Evolutionary conservation across 2,329 filamentous ascomycete species (phyloP).

Genomic region (Penicillium hesseltinei): DNA sequence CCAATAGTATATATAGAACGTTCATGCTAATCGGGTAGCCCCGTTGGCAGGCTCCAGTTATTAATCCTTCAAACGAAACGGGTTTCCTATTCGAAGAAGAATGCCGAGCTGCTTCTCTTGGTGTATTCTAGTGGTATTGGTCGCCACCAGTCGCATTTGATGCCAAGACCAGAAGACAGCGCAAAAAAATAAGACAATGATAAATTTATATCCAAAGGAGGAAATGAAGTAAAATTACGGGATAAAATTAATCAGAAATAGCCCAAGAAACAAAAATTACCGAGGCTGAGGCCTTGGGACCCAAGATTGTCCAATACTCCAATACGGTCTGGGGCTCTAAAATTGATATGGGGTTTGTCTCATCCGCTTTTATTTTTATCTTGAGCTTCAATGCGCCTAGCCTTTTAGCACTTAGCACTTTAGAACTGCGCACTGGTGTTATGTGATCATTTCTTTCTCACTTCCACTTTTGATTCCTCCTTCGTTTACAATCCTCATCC

Average conservation of each 20-base stretch:
- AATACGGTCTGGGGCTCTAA: constrained; percentile 1
- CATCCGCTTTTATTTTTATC: constrained; percentile 12
- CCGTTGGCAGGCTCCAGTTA: constrained; percentile 1
- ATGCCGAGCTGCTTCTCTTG: not conserved
- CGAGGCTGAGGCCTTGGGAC: not conserved
- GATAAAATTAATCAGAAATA: not conserved
- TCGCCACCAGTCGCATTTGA: not conserved
- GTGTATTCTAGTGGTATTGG: constrained; percentile 1
- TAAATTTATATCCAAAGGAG: not conserved
- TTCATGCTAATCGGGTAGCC: not conserved
- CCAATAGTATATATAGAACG: not conserved
- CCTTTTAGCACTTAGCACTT: constrained; percentile 3
- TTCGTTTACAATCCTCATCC: not conserved
- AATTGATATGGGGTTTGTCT: constrained; percentile 9
- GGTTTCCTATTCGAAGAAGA: not conserved
- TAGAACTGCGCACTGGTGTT: not conserved
- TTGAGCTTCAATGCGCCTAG: constrained; percentile 9
- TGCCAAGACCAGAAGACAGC: not conserved
- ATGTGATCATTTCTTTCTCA: constrained; percentile 2
- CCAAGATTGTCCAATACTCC: not conserved
- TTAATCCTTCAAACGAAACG: not conserved
- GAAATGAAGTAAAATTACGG: not conserved
- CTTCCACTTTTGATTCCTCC: not conserved
- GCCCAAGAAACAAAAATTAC: not conserved
- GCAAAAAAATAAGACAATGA: not conserved